Evolutionary conservation across 1,284 basidiomycete genomes (phyloP).

Genomic region (Microbotryum lychnidis-dioicae): DNA sequence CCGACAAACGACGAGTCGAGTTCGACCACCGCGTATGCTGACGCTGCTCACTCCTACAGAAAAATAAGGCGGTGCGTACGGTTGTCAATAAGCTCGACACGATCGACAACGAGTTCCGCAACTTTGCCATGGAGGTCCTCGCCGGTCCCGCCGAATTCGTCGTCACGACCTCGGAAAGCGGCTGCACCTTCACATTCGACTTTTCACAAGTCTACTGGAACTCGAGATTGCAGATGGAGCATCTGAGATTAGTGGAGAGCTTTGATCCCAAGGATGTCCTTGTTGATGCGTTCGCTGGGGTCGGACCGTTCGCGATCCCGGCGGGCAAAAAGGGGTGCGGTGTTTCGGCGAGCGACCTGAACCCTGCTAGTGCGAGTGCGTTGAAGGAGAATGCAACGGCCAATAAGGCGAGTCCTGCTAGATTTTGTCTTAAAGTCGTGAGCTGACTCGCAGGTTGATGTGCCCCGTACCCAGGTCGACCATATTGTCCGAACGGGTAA

Average conservation of each 20-base stretch:
- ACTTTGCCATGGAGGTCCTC: slow-evolving; percentile 94
- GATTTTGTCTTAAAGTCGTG: background rate
- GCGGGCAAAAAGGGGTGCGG: slow-evolving; percentile 68
- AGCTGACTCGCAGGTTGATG: background rate
- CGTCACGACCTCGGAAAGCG: slow-evolving; percentile 72
- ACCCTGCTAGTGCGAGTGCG: slow-evolving; percentile 76
- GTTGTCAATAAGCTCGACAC: slow-evolving; percentile 92
- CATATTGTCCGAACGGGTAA: slow-evolving; percentile 60
- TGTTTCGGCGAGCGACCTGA: slow-evolving; percentile 89
- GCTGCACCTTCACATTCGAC: slow-evolving; percentile 85
- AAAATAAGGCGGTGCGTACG: slow-evolving; percentile 70
- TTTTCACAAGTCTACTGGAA: slow-evolving; percentile 98
- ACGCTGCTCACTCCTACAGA: slow-evolving; percentile 47
- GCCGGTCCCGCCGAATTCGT: slow-evolving; percentile 80
- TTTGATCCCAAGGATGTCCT: slow-evolving; percentile 63
- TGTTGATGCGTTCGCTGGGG: slow-evolving; percentile 92
- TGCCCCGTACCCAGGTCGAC: slow-evolving; percentile 51
- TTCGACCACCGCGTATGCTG: slow-evolving; percentile 3
- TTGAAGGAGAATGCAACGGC: slow-evolving; percentile 61
- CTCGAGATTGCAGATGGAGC: slow-evolving; percentile 84
- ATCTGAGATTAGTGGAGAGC: slow-evolving; percentile 68
- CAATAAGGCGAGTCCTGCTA: slow-evolving; percentile 55
- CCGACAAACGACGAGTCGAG: slow-evolving; percentile 11
- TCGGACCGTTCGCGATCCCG: slow-evolving; percentile 92
- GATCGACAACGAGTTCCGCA: slow-evolving; percentile 80